Base-by-base conservation (phyloP, 2,329 filamentous ascomycete genomes). In the Paecilomyces dactylethromorphus region DNA sequence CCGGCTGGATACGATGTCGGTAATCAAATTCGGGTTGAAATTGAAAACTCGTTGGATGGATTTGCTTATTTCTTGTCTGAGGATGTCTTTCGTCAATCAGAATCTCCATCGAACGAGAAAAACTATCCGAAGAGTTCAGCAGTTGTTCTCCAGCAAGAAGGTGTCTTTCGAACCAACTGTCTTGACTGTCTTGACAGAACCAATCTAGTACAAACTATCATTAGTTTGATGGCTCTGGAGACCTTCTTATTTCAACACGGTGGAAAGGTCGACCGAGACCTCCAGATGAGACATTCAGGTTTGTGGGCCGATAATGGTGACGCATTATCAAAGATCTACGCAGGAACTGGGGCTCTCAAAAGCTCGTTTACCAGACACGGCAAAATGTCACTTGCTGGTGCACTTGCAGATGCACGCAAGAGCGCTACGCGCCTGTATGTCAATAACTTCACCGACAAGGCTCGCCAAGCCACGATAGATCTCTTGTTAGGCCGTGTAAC, bases 231-330 rank as follows among this genome's bases (percentile, higher is more conserved):
- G 89, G 91, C 92, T 0, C 81, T 97, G 21, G 91, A 96, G 71
- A 81, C 87, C 0, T 97, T 97, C 66, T 78, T 99, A 3, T 76
- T 78, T 13, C 91, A 96, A 65, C 83, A 88, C 60, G 83, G 82
- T 26, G 86, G 91, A 63, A 82, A 80, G 61, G 87, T 90, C 0
- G 81, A 82, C 10, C 84, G 87, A 0, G 92, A 97, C 69, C 92
- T 97, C 67, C 96, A 92, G 89, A 88, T 91, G 76, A 83, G 91
- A 54, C 94, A 99, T 76, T 92, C 91, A 8, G 94, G 87, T 61
- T 81, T 99, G 1, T 99, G 94, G 94, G 94, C 94, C 33, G 94
- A 99, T 74, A 97, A 97, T 69, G 94, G 94, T 22, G 94, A 99
- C 77, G 89, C 90, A 5, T 76, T 99, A 54, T 97, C 92, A 12